Conservation (phyloP, 495 filamentous ascomycete species). For the Neohortaea acidophila region DNA sequence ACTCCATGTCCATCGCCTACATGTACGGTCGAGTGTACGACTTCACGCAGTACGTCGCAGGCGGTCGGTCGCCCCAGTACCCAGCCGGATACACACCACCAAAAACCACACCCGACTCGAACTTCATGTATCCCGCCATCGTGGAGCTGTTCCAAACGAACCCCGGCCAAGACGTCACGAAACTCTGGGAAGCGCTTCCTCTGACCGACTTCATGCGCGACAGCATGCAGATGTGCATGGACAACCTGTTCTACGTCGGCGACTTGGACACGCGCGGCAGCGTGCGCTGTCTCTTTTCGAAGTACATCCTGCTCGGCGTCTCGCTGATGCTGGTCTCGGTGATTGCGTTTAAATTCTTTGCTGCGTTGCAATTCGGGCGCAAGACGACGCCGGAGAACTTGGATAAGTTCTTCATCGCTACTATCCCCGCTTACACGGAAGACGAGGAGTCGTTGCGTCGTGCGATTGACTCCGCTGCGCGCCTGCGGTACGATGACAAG, state of each 20-base stretch:
- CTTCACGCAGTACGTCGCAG: constrained; percentile 67
- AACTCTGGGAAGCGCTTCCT: constrained; percentile 58
- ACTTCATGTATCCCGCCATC: constrained; percentile 74
- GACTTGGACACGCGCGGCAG: constrained; percentile 87
- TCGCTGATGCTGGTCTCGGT: constrained; percentile 66
- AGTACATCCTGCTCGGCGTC: constrained; percentile 83
- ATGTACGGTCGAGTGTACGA: constrained; percentile 78
- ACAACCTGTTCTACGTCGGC: constrained; percentile 92
- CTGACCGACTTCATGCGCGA: constrained; percentile 39
- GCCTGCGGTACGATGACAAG: constrained; percentile 97
- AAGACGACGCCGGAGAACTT: constrained; percentile 90
- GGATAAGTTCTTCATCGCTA: constrained; percentile 96
- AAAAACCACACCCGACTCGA: constrained; percentile 37
- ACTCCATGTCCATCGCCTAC: constrained; percentile 54
- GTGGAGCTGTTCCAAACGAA: constrained; percentile 61
- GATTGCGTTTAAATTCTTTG: constrained; percentile 91
- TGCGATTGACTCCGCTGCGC: constrained; percentile 89
- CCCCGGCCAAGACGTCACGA: constrained; percentile 65
- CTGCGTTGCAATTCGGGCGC: constrained; percentile 79
- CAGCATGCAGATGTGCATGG: constrained; percentile 70
- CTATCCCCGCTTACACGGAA: constrained; percentile 95
- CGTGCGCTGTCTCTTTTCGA: constrained; percentile 66
- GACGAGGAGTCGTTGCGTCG: constrained; percentile 93
- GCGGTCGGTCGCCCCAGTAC: constrained; percentile 51
- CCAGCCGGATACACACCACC: constrained; percentile 35